Evolutionary conservation across 495 filamentous ascomycete species (phyloP).

Genomic region (Lepidopterella palustris): DNA sequence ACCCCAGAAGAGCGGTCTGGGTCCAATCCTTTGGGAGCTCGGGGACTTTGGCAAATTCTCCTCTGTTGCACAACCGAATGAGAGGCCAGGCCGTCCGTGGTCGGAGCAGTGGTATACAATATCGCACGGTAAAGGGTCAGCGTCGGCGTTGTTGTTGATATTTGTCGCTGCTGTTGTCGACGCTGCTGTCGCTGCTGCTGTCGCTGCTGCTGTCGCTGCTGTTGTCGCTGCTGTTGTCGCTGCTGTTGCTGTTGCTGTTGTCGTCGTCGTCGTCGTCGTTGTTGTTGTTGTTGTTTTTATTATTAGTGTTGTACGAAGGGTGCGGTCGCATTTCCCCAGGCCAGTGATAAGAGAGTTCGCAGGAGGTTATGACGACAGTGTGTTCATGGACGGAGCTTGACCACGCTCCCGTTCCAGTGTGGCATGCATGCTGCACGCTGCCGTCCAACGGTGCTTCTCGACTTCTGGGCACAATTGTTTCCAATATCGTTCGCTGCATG

Average conservation of each 20-base stretch:
- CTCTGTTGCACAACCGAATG: constrained; percentile 1
- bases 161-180: no score
- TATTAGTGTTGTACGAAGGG: no score
- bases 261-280: no score
- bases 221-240: no score
- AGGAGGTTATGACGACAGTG: constrained; percentile 5
- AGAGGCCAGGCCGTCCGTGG: constrained; percentile 9
- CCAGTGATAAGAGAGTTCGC: neutral
- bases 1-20: constrained; percentile 21
- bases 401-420: constrained; percentile 7
- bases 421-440: constrained; percentile 16
- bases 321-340: constrained; percentile 3
- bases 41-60: neutral
- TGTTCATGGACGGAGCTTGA: neutral
- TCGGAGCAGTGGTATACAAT: neutral
- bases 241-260: no score
- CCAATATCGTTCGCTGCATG: constrained; percentile 26
- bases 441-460: neutral
- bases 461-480: constrained; percentile 4
- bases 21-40: neutral
- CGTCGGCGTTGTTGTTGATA: neutral
- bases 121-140: constrained; percentile 6
- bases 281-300: no score
- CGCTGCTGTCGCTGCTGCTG: no score
- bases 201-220: no score